Evolutionary conservation across 2,329 filamentous ascomycete genomes (phyloP).

Genomic region (Colletotrichum sojae): DNA sequence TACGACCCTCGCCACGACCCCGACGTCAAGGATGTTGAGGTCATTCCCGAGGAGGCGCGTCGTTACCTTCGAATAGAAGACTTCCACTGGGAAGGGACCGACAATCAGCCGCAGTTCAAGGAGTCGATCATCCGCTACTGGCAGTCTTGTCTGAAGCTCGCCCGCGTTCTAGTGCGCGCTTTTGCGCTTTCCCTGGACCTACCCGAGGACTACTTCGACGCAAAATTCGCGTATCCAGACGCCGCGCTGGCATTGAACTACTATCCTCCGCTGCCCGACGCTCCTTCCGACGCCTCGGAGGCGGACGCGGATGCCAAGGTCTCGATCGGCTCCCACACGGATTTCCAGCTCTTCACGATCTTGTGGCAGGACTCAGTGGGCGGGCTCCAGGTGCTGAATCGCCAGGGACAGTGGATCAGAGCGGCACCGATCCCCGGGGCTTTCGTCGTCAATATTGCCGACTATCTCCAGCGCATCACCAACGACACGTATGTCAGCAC

Average conservation of each 20-base stretch:
- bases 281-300: background rate
- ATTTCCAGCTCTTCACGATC: conserved; percentile 66
- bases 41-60: conserved; percentile 60
- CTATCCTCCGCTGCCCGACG: conserved; percentile 47
- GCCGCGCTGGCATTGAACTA: conserved; percentile 58
- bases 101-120: conserved; percentile 64
- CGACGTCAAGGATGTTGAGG: conserved; percentile 54
- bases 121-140: conserved; percentile 62
- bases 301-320: conserved; percentile 44
- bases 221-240: conserved; percentile 66
- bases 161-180: conserved; percentile 63
- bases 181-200: conserved; percentile 70
- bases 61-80: conserved; percentile 61
- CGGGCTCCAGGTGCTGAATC: conserved; percentile 60
- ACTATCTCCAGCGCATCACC: conserved; percentile 65
- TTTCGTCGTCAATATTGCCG: conserved; percentile 67
- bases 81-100: conserved; percentile 66
- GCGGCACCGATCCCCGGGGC: conserved; percentile 57
- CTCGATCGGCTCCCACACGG: conserved; percentile 66
- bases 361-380: conserved; percentile 59
- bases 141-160: conserved; percentile 62
- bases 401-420: conserved; percentile 56
- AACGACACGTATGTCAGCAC: conserved; percentile 65
- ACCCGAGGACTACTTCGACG: conserved; percentile 69
- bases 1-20: conserved; percentile 69